phyloP scores from a whole-genome alignment of 2,329 filamentous ascomycete species.

The Penicillium oxalicum region DNA sequence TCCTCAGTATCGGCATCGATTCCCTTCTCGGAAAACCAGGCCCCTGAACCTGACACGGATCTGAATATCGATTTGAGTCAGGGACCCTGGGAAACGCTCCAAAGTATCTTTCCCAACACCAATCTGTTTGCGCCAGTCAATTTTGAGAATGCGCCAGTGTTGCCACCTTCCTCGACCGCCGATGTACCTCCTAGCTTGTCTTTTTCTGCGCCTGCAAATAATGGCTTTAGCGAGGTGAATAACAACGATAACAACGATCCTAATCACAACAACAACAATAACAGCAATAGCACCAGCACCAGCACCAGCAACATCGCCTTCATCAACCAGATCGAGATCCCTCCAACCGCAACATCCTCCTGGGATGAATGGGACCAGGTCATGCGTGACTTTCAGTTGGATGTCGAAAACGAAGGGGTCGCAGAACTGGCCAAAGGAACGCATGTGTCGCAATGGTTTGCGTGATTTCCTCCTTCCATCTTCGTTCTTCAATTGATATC shows the following conservation, averaged over 20 bases:
- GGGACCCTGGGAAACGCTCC: slow-evolving; percentile 21
- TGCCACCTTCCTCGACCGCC: slow-evolving; percentile 7
- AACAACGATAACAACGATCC: slow-evolving; percentile 13
- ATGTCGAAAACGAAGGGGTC: slow-evolving; percentile 25
- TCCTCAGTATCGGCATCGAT: neutral
- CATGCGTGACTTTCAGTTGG: slow-evolving; percentile 36
- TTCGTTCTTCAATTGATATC: too few species aligned
- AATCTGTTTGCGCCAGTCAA: slow-evolving; percentile 20
- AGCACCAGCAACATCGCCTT: slow-evolving; percentile 4
- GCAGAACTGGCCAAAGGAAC: slow-evolving; percentile 11
- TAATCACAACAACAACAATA: slow-evolving; percentile 3
- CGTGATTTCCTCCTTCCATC: slow-evolving; percentile 9
- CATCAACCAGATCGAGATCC: slow-evolving; percentile 12
- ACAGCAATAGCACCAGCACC: slow-evolving; percentile 12
- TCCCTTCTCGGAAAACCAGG: slow-evolving; percentile 3
- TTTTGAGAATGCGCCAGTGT: slow-evolving; percentile 8
- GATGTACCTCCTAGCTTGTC: slow-evolving; percentile 9
- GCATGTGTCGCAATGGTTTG: slow-evolving; percentile 28
- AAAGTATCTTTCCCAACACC: slow-evolving; percentile 25
- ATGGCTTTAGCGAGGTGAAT: neutral
- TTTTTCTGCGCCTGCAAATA: slow-evolving; percentile 6
- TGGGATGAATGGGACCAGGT: slow-evolving; percentile 36
- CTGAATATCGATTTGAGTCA: slow-evolving; percentile 23
- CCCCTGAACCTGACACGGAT: neutral
- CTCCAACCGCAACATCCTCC: slow-evolving; percentile 17